These are phyloP conservation scores for Penicillium brevicompactum DNA, from an alignment of 2,329 filamentous ascomycete genomes.

Conservation along the genomic window DNA sequence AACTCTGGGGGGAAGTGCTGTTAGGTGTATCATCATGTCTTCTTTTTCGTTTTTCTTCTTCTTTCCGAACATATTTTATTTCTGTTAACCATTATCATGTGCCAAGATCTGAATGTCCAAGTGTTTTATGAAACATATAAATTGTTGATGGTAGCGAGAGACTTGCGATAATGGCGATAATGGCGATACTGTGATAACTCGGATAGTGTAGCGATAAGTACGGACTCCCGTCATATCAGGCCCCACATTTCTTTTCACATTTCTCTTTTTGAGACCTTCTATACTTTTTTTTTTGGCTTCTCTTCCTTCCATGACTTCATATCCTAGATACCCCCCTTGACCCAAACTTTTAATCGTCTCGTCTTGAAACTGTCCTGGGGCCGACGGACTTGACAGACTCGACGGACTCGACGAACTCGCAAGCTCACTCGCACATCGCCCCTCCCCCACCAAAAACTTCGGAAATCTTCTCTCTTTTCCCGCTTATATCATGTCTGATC, in stretches of 20 bases:
- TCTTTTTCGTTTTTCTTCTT: conserved; percentile 1
- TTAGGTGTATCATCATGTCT: conserved; percentile 47
- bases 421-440: background rate
- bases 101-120: conserved; percentile 26
- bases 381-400: background rate
- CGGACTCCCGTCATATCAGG: background rate
- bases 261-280: background rate
- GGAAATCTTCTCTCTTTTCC: background rate
- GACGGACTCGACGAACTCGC: background rate
- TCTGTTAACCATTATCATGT: conserved; percentile 25
- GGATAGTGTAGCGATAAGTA: background rate
- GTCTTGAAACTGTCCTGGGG: background rate
- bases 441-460: conserved; percentile 5
- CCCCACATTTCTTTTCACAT: conserved; percentile 2
- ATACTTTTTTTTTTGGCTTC: background rate
- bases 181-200: background rate
- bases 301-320: background rate
- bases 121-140: conserved; percentile 2
- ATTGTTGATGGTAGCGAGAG: background rate
- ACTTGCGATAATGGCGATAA: background rate
- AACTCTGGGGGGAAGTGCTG: conserved; percentile 73
- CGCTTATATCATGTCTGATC: conserved; percentile 38
- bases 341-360: background rate
- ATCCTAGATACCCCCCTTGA: background rate
- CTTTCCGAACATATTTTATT: conserved; percentile 14